Base-by-base conservation (phyloP, 169 alveolate genomes). In the Plasmodium relictum region DNA sequence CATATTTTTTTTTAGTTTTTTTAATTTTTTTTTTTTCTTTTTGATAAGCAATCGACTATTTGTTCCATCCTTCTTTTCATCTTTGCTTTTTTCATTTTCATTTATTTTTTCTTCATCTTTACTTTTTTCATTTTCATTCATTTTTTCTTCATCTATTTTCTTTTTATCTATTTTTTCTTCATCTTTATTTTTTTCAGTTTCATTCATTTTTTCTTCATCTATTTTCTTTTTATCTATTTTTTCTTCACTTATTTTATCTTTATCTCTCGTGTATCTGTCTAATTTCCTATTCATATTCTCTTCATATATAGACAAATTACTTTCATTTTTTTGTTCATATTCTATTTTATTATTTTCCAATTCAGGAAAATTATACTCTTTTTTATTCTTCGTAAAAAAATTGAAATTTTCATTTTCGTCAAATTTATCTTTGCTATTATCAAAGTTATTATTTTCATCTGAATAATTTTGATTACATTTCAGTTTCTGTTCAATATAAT, bases 1-100 rank as follows among this genome's bases (percentile, higher is more conserved):
- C 87, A 70, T 86, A 73, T 70, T 86, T 41, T 86, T 86, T 71
- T 70, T 70, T 48, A 70, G n/a, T 48, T 86, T 86, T 86, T 86
- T 61, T 20, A 58, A 45, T 59, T 70, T 86, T 39, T 86, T 86
- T 86, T 70, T 83, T 59, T 54, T 65, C 50, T 80, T 80, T 50
- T 63, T 66, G n/a, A 6, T 61, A 16, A 18, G 2, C 10, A 20
- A 7, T 7, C 24, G 8, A 42, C 0, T 44, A 26, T 56, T 37
- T 52, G 6, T 9, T 4, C 3, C 7, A 0, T 16, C 6, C 22
- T 1, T 52, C 1, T 44, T 31, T 58, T 20, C 24, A 6, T 31
- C n/a, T 44, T 63, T 56, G 52, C 52, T 18, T 45, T n/a, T 39
- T 22, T 16, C 9, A 9, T 31, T 3, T 31, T 63, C 54, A n/a